Conservation (phyloP, 106 monocot genomes). For the Vanilla planifolia region DNA sequence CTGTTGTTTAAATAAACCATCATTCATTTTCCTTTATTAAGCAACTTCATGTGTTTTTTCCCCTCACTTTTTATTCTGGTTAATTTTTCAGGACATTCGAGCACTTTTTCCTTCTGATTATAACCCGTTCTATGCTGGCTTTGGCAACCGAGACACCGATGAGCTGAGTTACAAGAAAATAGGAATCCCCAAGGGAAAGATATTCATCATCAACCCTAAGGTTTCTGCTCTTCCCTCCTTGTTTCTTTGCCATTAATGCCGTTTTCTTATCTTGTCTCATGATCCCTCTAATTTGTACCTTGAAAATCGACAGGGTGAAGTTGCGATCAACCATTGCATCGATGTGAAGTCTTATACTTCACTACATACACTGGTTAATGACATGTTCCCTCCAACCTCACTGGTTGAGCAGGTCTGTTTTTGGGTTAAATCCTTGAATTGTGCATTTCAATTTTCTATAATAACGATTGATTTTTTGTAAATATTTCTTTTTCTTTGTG, state of each 20-base stretch:
- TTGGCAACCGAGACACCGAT: slow-evolving; percentile 98
- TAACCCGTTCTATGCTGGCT: slow-evolving; percentile 99
- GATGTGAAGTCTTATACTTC: slow-evolving; percentile 94
- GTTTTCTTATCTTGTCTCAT: neutral
- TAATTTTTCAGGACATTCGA: slow-evolving; percentile 72
- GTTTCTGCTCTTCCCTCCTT: slow-evolving; percentile 15
- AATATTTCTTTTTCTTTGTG: too few species aligned
- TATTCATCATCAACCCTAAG: slow-evolving; percentile 97
- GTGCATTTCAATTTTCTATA: too few species aligned
- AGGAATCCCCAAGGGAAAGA: slow-evolving; percentile 91
- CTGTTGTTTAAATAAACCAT: too few species aligned
- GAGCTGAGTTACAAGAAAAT: slow-evolving; percentile 88
- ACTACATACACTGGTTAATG: slow-evolving; percentile 81
- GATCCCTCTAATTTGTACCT: slow-evolving; percentile 1
- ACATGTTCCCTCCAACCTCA: slow-evolving; percentile 98
- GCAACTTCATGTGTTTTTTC: neutral
- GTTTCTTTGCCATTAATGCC: neutral
- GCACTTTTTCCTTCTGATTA: slow-evolving; percentile 94
- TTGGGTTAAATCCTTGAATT: too few species aligned
- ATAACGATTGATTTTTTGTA: too few species aligned
- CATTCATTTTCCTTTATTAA: too few species aligned
- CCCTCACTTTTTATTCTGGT: neutral
- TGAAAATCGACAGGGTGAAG: slow-evolving; percentile 65
- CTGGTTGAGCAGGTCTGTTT: slow-evolving; percentile 83
- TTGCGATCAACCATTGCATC: slow-evolving; percentile 64